Percentiles rank a stretch among this genome's conserved stretches.
These are phyloP conservation scores for Penicillium salamii DNA, from an alignment of 495 filamentous ascomycete genomes.

Conservation along the genomic window DNA sequence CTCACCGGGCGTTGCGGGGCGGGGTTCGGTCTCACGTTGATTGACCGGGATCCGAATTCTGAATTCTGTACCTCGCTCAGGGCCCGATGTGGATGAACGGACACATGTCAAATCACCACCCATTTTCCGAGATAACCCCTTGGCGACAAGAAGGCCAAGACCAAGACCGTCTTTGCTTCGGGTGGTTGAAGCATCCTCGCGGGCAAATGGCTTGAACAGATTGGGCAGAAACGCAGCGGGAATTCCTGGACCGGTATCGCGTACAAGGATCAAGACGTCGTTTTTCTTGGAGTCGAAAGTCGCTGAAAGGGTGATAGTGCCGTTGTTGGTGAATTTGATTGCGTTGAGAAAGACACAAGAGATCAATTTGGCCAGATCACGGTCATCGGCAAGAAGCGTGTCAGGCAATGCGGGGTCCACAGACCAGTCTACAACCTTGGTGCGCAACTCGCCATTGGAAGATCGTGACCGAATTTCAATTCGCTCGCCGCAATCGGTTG, in stretches of 20 bases:
- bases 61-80: constrained; percentile 69
- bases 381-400: constrained; percentile 65
- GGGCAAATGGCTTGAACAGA: constrained; percentile 73
- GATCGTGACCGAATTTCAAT: constrained; percentile 62
- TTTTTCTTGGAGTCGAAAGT: constrained; percentile 47
- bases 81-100: constrained; percentile 65
- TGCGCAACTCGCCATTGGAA: constrained; percentile 55
- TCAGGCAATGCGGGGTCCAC: constrained; percentile 65
- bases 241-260: constrained; percentile 73
- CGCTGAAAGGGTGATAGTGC: constrained; percentile 59
- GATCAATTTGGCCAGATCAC: constrained; percentile 69
- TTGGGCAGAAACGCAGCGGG: constrained; percentile 64
- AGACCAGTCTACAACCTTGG: constrained; percentile 64
- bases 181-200: constrained; percentile 70
- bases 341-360: constrained; percentile 76
- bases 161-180: constrained; percentile 71
- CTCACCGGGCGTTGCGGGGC: constrained; percentile 39
- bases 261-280: constrained; percentile 59
- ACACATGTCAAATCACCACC: constrained; percentile 71
- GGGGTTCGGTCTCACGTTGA: constrained; percentile 41
- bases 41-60: constrained; percentile 66
- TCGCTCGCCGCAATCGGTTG: constrained; percentile 60
- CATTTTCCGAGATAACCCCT: constrained; percentile 71
- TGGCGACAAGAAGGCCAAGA: constrained; percentile 72
- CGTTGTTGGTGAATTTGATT: constrained; percentile 74